phyloP scores from a whole-genome alignment of 257 asterid species.

The Agastache rugosa region DNA sequence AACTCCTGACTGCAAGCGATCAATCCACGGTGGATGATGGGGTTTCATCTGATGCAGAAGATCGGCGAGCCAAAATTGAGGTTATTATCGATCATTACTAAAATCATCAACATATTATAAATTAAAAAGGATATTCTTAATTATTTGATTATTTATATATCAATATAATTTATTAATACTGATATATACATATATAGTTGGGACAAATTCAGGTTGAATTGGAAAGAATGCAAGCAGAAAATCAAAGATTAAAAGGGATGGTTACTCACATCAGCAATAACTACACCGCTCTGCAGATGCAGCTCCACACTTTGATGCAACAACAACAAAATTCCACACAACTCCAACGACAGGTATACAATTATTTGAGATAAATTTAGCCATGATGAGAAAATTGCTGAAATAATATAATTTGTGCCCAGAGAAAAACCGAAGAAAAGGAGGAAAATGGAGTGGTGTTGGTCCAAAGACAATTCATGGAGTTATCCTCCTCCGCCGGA shows the following conservation, averaged over 20 bases:
- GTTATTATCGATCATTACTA: conserved; percentile 41
- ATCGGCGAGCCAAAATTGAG: conserved; percentile 63
- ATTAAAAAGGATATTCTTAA: too few species aligned
- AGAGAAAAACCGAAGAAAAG: conserved; percentile 41
- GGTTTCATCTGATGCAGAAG: conserved; percentile 54
- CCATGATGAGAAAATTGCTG: background rate
- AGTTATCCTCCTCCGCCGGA: conserved; percentile 34
- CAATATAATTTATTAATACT: too few species aligned
- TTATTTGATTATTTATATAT: too few species aligned
- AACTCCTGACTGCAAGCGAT: conserved; percentile 78
- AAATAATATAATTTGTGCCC: background rate
- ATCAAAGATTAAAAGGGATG: conserved; percentile 74
- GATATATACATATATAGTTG: conserved; percentile 39
- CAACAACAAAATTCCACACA: conserved; percentile 40
- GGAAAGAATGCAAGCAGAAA: conserved; percentile 71
- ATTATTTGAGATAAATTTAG: too few species aligned
- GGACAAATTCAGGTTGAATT: conserved; percentile 66
- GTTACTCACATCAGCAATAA: conserved; percentile 65
- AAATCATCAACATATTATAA: too few species aligned
- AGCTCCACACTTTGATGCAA: conserved; percentile 55
- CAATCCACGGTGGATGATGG: conserved; percentile 84
- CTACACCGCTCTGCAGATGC: conserved; percentile 66
- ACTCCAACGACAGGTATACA: conserved; percentile 43
- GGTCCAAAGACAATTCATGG: conserved; percentile 73
- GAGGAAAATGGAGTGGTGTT: conserved; percentile 34